Evolutionary conservation across 140 eudicot species (phyloP).

Genomic region (Anethum foeniculum): DNA sequence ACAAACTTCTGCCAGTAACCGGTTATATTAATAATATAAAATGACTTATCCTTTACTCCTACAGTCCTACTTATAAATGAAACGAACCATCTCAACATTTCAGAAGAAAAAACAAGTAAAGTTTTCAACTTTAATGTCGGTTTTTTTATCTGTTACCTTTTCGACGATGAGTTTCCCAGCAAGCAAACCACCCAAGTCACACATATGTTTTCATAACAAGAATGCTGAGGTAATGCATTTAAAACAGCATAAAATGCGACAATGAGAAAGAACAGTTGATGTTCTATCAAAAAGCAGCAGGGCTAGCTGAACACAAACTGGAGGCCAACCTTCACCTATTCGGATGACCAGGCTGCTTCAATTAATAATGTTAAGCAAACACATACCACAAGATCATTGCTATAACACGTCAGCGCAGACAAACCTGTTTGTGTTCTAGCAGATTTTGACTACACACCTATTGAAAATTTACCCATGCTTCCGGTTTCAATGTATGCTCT

Average conservation of each 20-base stretch:
- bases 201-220: neutral
- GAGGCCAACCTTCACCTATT: neutral
- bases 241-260: neutral
- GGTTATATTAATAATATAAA: too few species aligned
- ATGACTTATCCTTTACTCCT: too few species aligned
- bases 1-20: too few species aligned
- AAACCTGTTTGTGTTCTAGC: neutral
- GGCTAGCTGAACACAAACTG: neutral
- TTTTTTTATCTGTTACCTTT: too few species aligned
- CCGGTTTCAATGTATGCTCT: neutral
- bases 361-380: neutral
- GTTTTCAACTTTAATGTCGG: too few species aligned
- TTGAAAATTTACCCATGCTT: neutral
- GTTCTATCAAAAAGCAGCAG: neutral
- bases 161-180: too few species aligned
- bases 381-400: neutral
- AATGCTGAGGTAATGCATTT: neutral
- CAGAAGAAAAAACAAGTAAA: too few species aligned
- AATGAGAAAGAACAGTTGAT: neutral
- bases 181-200: too few species aligned
- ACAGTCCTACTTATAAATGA: too few species aligned
- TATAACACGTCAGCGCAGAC: too few species aligned
- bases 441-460: neutral
- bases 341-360: neutral
- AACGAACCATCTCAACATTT: too few species aligned